phyloP scores from a whole-genome alignment of 1,284 basidiomycete genomes.

The Puccinia triticina region DNA sequence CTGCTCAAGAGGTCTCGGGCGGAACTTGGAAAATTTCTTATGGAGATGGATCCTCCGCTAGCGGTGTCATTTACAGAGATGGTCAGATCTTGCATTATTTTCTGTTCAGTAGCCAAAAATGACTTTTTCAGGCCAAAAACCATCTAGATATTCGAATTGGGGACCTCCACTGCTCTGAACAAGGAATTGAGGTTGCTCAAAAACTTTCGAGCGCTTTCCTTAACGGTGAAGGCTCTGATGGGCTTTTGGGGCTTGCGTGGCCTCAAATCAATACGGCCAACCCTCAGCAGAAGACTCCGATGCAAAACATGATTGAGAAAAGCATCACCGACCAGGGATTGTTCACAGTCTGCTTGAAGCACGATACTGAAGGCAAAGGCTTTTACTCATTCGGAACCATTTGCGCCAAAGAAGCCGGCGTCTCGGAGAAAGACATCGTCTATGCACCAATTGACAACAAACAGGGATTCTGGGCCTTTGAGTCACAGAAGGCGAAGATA shows the following conservation, averaged over 20 bases:
- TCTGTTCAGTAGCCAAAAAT: neutral
- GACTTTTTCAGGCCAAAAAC: conserved; percentile 53
- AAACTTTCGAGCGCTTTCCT: conserved; percentile 61
- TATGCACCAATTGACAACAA: conserved; percentile 54
- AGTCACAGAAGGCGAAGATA: conserved; percentile 56
- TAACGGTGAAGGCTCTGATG: conserved; percentile 61
- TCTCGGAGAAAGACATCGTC: conserved; percentile 42
- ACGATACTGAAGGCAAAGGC: conserved; percentile 46
- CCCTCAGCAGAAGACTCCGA: conserved; percentile 60
- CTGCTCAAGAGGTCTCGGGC: conserved; percentile 57
- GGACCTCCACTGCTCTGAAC: conserved; percentile 59
- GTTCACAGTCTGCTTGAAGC: conserved; percentile 51
- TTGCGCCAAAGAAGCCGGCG: conserved; percentile 43
- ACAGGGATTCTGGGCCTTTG: conserved; percentile 52
- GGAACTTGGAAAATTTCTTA: conserved; percentile 62
- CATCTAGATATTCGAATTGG: conserved; percentile 56
- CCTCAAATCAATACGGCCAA: conserved; percentile 60
- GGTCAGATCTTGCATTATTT: conserved; percentile 17
- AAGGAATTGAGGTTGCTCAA: conserved; percentile 61
- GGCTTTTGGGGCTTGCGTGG: conserved; percentile 57
- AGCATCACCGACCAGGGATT: conserved; percentile 57
- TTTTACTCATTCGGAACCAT: conserved; percentile 62
- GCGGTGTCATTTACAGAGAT: conserved; percentile 51
- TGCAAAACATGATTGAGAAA: conserved; percentile 62
- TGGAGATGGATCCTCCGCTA: conserved; percentile 62